phyloP scores from a whole-genome alignment of 2,329 filamentous ascomycete genomes.

The Fusarium sp. region DNA sequence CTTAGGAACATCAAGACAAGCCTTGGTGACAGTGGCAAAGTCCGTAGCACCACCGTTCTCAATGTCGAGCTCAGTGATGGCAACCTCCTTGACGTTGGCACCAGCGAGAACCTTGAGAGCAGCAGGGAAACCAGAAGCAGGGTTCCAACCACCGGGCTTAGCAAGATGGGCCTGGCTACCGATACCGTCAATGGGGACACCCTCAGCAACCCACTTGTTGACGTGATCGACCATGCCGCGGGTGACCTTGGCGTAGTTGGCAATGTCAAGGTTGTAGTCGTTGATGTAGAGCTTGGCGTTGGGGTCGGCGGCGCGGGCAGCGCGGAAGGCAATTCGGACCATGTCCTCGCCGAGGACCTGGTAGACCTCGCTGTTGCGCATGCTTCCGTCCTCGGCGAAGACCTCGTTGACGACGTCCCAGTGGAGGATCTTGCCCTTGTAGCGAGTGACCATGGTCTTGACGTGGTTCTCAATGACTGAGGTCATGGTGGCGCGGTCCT shows the following conservation, averaged over 20 bases:
- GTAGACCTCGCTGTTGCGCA: constrained; percentile 73
- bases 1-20: constrained; percentile 67
- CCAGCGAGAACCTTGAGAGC: constrained; percentile 66
- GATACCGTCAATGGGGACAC: constrained; percentile 63
- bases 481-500: constrained; percentile 63
- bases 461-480: constrained; percentile 70
- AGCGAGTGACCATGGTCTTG: constrained; percentile 66
- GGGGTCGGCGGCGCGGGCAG: constrained; percentile 75
- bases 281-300: constrained; percentile 80
- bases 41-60: constrained; percentile 65
- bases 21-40: constrained; percentile 68
- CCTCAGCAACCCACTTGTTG: constrained; percentile 70
- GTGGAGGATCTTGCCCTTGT: constrained; percentile 70
- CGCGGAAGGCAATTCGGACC: constrained; percentile 75
- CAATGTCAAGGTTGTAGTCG: constrained; percentile 75
- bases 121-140: constrained; percentile 61
- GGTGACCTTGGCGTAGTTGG: constrained; percentile 70
- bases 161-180: constrained; percentile 69
- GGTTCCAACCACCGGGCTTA: constrained; percentile 53
- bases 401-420: constrained; percentile 74
- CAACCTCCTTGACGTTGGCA: constrained; percentile 66
- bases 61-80: constrained; percentile 77
- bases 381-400: constrained; percentile 69
- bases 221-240: constrained; percentile 67
- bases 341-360: constrained; percentile 77